These are phyloP conservation scores for Blumeria hordei DNA, from an alignment of 2,329 filamentous ascomycete species.

Conservation along the genomic window DNA sequence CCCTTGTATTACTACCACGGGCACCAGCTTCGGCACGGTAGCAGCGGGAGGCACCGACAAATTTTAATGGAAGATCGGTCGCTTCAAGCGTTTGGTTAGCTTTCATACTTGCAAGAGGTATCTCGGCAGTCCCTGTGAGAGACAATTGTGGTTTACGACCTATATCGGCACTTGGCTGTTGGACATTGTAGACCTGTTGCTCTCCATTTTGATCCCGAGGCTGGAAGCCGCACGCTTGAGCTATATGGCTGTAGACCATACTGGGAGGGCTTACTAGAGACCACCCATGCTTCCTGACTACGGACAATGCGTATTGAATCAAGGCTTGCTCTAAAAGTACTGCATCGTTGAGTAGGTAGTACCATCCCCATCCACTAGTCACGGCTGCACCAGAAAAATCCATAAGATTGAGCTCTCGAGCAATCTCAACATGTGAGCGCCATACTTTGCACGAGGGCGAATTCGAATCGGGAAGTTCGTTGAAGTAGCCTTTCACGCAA, in stretches of 20 bases:
- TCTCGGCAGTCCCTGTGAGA: constrained; percentile 78
- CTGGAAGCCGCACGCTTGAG: constrained; percentile 78
- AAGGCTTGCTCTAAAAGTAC: constrained; percentile 89
- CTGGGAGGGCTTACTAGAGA: constrained; percentile 61
- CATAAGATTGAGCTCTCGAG: constrained; percentile 62
- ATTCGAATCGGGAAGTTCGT: constrained; percentile 31
- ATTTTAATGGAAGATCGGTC: constrained; percentile 45
- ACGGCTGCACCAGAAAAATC: constrained; percentile 65
- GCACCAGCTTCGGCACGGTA: constrained; percentile 90
- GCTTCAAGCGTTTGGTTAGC: constrained; percentile 45
- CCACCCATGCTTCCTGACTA: constrained; percentile 55
- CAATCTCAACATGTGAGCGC: constrained; percentile 69
- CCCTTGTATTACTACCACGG: constrained; percentile 73
- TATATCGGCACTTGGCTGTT: constrained; percentile 38
- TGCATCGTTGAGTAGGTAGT: constrained; percentile 79
- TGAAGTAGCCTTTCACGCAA: constrained; percentile 51
- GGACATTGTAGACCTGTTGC: constrained; percentile 70
- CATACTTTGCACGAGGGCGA: constrained; percentile 20
- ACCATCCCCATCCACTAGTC: constrained; percentile 94
- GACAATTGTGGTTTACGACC: constrained; percentile 43
- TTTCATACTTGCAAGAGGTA: constrained; percentile 77
- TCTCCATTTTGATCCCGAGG: constrained; percentile 77
- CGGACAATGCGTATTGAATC: constrained; percentile 57
- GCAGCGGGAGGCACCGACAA: constrained; percentile 71
- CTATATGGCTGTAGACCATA: constrained; percentile 79